These are phyloP conservation scores for Aspergillus oerlinghausenensis DNA, from an alignment of 2,329 filamentous ascomycete genomes.

Conservation along the genomic window DNA sequence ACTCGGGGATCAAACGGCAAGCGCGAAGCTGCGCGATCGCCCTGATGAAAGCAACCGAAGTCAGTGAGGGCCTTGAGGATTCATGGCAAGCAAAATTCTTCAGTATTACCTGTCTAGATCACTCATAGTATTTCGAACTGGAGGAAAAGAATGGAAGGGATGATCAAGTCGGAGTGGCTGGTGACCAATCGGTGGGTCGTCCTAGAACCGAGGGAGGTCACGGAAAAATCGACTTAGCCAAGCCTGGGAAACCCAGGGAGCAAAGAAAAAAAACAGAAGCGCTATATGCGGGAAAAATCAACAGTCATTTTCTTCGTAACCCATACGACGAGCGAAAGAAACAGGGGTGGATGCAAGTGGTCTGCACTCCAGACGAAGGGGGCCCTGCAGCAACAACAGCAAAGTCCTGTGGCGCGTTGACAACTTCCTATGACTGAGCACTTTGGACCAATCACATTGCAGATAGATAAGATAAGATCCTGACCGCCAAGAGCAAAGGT, in stretches of 20 bases:
- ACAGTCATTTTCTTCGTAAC: conserved; percentile 18
- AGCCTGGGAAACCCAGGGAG: conserved; percentile 7
- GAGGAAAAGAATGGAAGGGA: conserved; percentile 2
- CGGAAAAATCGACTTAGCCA: conserved; percentile 3
- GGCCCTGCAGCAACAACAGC: conserved; percentile 2
- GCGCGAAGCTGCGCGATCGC: conserved; percentile 93
- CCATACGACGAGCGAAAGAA: not conserved
- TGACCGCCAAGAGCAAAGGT: conserved; percentile 23
- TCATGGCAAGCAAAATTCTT: not conserved
- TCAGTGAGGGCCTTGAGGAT: conserved; percentile 16
- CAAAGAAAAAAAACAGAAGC: conserved; percentile 8
- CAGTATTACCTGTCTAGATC: conserved; percentile 76
- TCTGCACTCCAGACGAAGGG: conserved; percentile 1
- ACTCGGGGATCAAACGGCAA: conserved; percentile 92
- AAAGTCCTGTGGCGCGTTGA: conserved; percentile 4
- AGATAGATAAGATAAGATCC: conserved; percentile 39
- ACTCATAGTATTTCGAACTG: conserved; percentile 60
- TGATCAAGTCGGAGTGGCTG: conserved; percentile 3
- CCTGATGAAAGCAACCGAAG: conserved; percentile 44
- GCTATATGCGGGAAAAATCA: conserved; percentile 15
- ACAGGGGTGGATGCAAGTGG: conserved; percentile 4
- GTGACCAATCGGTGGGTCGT: conserved; percentile 14
- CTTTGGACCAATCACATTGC: conserved; percentile 23
- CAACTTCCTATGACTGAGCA: not conserved
- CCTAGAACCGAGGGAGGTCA: conserved; percentile 9